These are phyloP conservation scores for Mediolabrus comicus DNA, from an alignment of 108 stramenopile genomes.

Conservation along the genomic window DNA sequence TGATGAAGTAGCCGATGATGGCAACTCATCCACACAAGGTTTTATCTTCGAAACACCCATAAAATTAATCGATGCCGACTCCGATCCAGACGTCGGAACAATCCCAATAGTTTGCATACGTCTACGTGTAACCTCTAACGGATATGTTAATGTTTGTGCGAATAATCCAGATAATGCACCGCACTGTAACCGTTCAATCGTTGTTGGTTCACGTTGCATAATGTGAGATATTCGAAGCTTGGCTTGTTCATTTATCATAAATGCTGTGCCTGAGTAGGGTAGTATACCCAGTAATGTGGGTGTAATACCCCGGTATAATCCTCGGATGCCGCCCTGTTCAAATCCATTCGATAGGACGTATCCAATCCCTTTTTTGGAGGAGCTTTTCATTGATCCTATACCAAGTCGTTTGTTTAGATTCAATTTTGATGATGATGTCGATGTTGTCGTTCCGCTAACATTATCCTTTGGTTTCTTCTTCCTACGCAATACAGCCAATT, in stretches of 20 bases:
- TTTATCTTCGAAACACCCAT: constrained; percentile 31
- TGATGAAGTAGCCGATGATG: background rate
- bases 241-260: constrained; percentile 91
- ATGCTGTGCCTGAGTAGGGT: constrained; percentile 95
- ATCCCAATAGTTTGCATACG: constrained; percentile 96
- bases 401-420: background rate
- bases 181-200: constrained; percentile 84
- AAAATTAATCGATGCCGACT: constrained; percentile 67
- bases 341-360: constrained; percentile 24
- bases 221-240: constrained; percentile 74
- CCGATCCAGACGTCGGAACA: constrained; percentile 65
- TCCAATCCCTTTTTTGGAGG: constrained; percentile 13
- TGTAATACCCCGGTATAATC: constrained; percentile 87
- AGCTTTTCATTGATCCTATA: background rate
- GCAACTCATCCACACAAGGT: constrained; percentile 30
- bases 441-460: constrained; percentile 27
- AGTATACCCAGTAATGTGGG: constrained; percentile 94
- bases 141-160: constrained; percentile 92
- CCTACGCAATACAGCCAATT: constrained; percentile 86
- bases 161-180: constrained; percentile 90
- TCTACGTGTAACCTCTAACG: constrained; percentile 91
- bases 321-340: constrained; percentile 39
- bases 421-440: background rate
- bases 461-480: constrained; percentile 29
- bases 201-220: constrained; percentile 74